Percentiles rank a stretch among this genome's conserved stretches.
These are phyloP conservation scores for Knufia petricola DNA, from an alignment of 2,329 filamentous ascomycete genomes.

Conservation along the genomic window DNA sequence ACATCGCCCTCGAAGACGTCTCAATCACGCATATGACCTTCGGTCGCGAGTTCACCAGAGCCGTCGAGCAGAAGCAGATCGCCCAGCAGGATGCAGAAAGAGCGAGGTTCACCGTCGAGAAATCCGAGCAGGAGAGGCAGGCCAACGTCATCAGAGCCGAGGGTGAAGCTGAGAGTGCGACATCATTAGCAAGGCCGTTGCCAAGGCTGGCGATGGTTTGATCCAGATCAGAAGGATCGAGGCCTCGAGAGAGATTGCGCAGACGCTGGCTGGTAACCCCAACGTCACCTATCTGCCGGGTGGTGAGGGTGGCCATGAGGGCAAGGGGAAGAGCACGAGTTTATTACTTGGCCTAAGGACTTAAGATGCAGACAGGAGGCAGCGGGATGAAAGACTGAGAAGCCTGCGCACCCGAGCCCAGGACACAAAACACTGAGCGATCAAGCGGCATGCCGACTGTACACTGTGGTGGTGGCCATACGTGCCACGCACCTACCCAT, in stretches of 20 bases:
- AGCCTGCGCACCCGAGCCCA: too few species aligned
- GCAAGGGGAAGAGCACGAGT: slow-evolving; percentile 54
- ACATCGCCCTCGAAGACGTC: slow-evolving; percentile 97
- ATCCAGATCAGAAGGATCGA: slow-evolving; percentile 96
- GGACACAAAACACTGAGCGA: too few species aligned
- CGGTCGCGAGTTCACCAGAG: slow-evolving; percentile 95
- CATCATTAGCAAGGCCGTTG: slow-evolving; percentile 85
- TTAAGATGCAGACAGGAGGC: slow-evolving; percentile 5
- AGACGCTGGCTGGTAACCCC: slow-evolving; percentile 78
- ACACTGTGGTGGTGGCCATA: not conserved
- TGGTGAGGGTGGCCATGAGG: slow-evolving; percentile 46
- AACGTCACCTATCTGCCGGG: slow-evolving; percentile 92
- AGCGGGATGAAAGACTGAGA: not conserved
- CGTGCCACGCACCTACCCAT: not conserved
- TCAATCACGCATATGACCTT: slow-evolving; percentile 99
- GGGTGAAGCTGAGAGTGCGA: slow-evolving; percentile 97
- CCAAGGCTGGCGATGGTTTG: slow-evolving; percentile 85
- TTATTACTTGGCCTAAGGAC: slow-evolving; percentile 52
- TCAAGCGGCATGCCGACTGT: not conserved
- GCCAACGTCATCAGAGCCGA: slow-evolving; percentile 97
- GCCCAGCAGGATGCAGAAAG: slow-evolving; percentile 97
- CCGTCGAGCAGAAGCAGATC: slow-evolving; percentile 99
- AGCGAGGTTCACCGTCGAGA: slow-evolving; percentile 95
- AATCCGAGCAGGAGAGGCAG: slow-evolving; percentile 96
- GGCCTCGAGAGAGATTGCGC: slow-evolving; percentile 89